phyloP scores from a whole-genome alignment of 2,329 filamentous ascomycete species.

The Fusarium zealandicum region DNA sequence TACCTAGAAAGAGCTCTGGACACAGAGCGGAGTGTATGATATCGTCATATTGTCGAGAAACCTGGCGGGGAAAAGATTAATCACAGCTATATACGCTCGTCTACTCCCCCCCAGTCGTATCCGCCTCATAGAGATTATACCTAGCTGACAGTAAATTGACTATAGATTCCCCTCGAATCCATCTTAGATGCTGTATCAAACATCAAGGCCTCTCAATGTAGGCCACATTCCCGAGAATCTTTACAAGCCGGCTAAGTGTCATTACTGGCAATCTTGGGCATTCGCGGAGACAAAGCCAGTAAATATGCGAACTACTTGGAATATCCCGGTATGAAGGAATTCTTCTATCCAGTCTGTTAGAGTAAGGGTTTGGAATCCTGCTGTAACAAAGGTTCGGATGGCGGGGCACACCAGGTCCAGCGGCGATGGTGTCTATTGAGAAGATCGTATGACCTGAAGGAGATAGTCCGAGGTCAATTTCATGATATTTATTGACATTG shows the following conservation, averaged over 20 bases:
- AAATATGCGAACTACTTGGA: conserved; percentile 62
- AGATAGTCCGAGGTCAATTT: too few relatives aligned
- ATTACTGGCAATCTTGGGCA: conserved; percentile 53
- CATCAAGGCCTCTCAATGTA: background rate
- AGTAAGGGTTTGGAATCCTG: background rate
- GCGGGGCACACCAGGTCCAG: background rate
- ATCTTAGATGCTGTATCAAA: background rate
- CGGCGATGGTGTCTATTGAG: too few relatives aligned
- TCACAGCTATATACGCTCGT: conserved; percentile 3
- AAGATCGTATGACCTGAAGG: too few relatives aligned
- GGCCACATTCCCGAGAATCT: background rate
- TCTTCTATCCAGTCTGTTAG: conserved; percentile 62
- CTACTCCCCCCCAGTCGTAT: background rate
- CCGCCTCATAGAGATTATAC: background rate
- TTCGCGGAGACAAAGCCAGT: conserved; percentile 61
- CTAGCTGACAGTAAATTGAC: background rate
- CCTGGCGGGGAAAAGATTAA: conserved; percentile 56
- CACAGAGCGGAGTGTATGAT: conserved; percentile 55
- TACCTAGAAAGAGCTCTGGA: conserved; percentile 55
- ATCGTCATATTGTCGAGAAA: conserved; percentile 54
- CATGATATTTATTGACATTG: too few relatives aligned
- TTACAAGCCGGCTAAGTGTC: background rate
- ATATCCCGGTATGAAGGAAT: conserved; percentile 58
- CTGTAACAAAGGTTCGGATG: background rate
- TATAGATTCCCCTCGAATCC: background rate